Evolutionary conservation across 2,329 filamentous ascomycete species (phyloP).

Genomic region (Moelleriella libera): DNA sequence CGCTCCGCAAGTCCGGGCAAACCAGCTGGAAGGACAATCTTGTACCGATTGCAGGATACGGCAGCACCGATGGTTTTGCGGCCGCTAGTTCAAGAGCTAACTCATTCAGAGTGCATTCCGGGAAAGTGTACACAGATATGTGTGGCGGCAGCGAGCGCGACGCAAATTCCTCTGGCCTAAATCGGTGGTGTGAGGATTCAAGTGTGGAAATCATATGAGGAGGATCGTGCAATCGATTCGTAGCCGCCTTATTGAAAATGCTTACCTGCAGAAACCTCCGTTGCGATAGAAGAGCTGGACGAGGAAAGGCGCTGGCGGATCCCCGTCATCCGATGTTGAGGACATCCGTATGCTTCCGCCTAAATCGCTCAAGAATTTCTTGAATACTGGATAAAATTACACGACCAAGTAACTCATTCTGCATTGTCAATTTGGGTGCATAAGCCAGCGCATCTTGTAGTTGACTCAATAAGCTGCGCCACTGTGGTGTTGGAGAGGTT

Average conservation of each 20-base stretch:
- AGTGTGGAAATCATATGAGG: not conserved
- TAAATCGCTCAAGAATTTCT: not conserved
- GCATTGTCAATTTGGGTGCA: too few species aligned
- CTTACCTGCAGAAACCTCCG: constrained; percentile 55
- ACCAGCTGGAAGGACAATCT: constrained; percentile 79
- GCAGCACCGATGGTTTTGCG: constrained; percentile 51
- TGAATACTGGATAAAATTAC: not conserved
- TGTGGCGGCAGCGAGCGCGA: constrained; percentile 45
- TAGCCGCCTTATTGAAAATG: not conserved
- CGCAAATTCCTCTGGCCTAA: constrained; percentile 59
- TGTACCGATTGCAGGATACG: constrained; percentile 63
- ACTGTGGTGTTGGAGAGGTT: not conserved
- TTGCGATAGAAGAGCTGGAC: constrained; percentile 73
- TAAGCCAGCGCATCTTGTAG: too few species aligned
- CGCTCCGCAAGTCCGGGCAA: constrained; percentile 54
- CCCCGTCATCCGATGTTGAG: constrained; percentile 23
- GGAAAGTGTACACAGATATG: constrained; percentile 77
- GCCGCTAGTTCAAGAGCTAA: constrained; percentile 63
- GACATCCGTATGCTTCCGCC: constrained; percentile 4
- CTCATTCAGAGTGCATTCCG: constrained; percentile 65
- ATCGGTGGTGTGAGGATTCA: not conserved
- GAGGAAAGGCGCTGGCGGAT: constrained; percentile 66
- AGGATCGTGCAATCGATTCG: not conserved
- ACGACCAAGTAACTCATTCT: not conserved
- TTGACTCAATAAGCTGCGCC: too few species aligned